Conservation (phyloP, 2,329 filamentous ascomycete species). For the Coniochaeta prunicola region DNA sequence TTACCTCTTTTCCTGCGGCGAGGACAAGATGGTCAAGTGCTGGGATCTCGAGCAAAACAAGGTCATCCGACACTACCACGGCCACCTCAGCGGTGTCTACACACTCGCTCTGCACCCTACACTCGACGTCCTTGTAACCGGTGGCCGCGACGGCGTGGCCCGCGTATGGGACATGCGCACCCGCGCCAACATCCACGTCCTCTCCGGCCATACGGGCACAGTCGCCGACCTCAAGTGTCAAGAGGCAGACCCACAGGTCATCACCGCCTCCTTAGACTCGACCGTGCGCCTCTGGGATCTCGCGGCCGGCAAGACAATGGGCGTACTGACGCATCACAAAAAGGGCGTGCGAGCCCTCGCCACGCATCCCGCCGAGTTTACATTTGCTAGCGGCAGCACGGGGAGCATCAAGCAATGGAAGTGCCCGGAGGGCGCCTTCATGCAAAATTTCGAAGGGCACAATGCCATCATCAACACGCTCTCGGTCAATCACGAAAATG, state of each 20-base stretch:
- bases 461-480: conserved; percentile 95
- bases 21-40: conserved; percentile 99
- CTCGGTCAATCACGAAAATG: conserved; percentile 88
- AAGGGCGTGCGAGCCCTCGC: conserved; percentile 86
- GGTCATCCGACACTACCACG: conserved; percentile 95
- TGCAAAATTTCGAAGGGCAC: conserved; percentile 98
- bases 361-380: conserved; percentile 87
- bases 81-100: conserved; percentile 93
- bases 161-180: conserved; percentile 99
- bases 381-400: conserved; percentile 87
- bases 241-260: conserved; percentile 93
- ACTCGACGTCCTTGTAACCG: conserved; percentile 88
- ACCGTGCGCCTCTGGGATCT: conserved; percentile 93
- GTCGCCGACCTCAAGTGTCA: conserved; percentile 87
- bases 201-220: conserved; percentile 84
- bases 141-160: conserved; percentile 88
- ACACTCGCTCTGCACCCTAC: conserved; percentile 89
- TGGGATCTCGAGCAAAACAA: conserved; percentile 99
- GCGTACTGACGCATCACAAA: conserved; percentile 95
- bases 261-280: conserved; percentile 85
- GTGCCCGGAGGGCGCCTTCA: conserved; percentile 93
- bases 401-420: conserved; percentile 99
- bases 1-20: conserved; percentile 94
- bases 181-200: conserved; percentile 87
- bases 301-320: conserved; percentile 92